phyloP scores from a whole-genome alignment of 768 basidiomycete genomes.

The Tulasnella sp. region DNA sequence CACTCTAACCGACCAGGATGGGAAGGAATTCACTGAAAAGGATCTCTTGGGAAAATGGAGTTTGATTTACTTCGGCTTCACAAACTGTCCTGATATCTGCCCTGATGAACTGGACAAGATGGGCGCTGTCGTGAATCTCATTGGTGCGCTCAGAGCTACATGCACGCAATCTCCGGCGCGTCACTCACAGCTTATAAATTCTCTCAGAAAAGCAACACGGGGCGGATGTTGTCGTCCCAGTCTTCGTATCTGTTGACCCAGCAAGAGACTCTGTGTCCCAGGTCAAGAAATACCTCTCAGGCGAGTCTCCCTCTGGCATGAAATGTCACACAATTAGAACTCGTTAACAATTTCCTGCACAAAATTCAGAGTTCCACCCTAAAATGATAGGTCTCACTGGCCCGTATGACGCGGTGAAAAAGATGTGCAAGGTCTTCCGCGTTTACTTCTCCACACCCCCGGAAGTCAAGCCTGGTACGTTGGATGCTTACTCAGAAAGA shows the following conservation, averaged over 20 bases:
- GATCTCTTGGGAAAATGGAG: slow-evolving; percentile 84
- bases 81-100: slow-evolving; percentile 98
- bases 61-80: slow-evolving; percentile 91
- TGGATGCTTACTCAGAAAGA: neutral
- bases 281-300: slow-evolving; percentile 32
- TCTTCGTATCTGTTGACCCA: slow-evolving; percentile 96
- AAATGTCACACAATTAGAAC: no score
- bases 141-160: slow-evolving; percentile 45
- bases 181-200: neutral
- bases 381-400: slow-evolving; percentile 82
- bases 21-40: slow-evolving; percentile 64
- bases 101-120: slow-evolving; percentile 97
- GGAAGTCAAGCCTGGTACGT: slow-evolving; percentile 43
- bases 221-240: slow-evolving; percentile 56
- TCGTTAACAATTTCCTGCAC: neutral
- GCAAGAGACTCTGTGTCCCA: slow-evolving; percentile 62
- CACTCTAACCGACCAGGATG: slow-evolving; percentile 52
- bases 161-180: neutral
- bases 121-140: slow-evolving; percentile 54
- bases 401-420: slow-evolving; percentile 71
- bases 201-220: slow-evolving; percentile 55
- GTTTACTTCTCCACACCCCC: slow-evolving; percentile 95
- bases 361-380: slow-evolving; percentile 76
- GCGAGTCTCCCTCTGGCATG: slow-evolving; percentile 23
- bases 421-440: slow-evolving; percentile 86